Conservation (phyloP, 2,329 filamentous ascomycete species). For the Proliferodiscus dingleyae region DNA sequence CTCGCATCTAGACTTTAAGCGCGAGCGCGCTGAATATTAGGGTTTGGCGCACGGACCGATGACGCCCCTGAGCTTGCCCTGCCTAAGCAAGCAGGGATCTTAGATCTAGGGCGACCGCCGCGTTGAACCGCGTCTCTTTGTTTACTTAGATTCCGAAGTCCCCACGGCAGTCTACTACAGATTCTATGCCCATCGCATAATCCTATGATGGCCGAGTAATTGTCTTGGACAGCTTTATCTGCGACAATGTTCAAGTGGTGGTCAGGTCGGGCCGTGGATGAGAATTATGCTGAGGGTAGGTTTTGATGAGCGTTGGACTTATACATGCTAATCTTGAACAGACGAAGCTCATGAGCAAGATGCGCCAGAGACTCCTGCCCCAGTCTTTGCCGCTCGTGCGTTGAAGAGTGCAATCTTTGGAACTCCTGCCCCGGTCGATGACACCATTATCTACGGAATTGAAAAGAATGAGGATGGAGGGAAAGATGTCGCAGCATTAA, state of each 20-base stretch:
- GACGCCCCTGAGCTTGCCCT: too few relatives aligned
- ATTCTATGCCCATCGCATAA: background rate
- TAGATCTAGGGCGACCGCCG: too few relatives aligned
- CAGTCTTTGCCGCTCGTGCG: slow-evolving; percentile 61
- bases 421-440: slow-evolving; percentile 41
- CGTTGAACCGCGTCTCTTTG: background rate
- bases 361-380: slow-evolving; percentile 59
- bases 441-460: slow-evolving; percentile 31
- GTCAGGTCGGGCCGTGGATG: slow-evolving; percentile 25
- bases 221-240: background rate
- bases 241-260: slow-evolving; percentile 32
- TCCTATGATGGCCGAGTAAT: background rate
- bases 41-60: too few relatives aligned
- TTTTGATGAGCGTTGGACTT: background rate
- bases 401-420: slow-evolving; percentile 61
- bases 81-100: background rate
- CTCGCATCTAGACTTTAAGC: too few relatives aligned
- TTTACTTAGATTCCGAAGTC: background rate
- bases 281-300: slow-evolving; percentile 23
- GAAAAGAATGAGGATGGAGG: slow-evolving; percentile 22
- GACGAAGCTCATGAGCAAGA: slow-evolving; percentile 34
- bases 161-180: background rate
- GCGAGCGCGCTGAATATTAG: too few relatives aligned
- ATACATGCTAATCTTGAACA: slow-evolving; percentile 11
- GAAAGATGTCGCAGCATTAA: slow-evolving; percentile 11